Percentiles rank a stretch among this genome's conserved stretches.
Conservation (phyloP, 257 asterid species). For the Solanum pimpinellifolium region DNA sequence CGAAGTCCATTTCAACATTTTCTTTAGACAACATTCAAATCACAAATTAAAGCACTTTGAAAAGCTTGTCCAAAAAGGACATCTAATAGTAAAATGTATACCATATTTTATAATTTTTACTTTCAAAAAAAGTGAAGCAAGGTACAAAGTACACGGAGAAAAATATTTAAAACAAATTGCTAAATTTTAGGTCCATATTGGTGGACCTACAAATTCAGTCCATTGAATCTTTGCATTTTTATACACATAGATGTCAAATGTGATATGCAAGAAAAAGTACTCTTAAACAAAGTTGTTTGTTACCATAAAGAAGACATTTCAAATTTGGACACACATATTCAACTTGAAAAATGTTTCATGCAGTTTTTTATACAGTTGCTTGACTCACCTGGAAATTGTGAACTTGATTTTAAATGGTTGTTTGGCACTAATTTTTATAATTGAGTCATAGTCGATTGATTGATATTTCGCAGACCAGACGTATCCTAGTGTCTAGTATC, state of each 20-base stretch:
- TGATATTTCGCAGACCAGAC: neutral
- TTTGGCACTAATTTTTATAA: neutral
- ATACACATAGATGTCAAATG: neutral
- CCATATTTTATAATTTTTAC: neutral
- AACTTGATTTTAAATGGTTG: neutral
- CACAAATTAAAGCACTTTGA: neutral
- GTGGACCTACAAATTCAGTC: neutral
- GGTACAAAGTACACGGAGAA: neutral
- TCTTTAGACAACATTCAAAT: neutral
- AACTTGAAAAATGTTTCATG: neutral
- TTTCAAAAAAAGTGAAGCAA: neutral
- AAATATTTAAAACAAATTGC: neutral
- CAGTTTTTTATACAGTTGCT: neutral
- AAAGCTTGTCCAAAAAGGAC: neutral
- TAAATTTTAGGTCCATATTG: neutral
- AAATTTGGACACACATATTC: neutral
- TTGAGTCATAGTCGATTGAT: neutral
- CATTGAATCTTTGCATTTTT: conserved; percentile 2
- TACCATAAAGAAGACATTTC: neutral
- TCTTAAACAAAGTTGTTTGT: no score
- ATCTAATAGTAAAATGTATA: no score
- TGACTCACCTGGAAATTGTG: neutral
- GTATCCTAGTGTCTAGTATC: neutral
- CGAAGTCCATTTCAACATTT: neutral
- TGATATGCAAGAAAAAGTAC: neutral